Conservation (phyloP, 805 yeast genomes). For the Barnettozyma populi region DNA sequence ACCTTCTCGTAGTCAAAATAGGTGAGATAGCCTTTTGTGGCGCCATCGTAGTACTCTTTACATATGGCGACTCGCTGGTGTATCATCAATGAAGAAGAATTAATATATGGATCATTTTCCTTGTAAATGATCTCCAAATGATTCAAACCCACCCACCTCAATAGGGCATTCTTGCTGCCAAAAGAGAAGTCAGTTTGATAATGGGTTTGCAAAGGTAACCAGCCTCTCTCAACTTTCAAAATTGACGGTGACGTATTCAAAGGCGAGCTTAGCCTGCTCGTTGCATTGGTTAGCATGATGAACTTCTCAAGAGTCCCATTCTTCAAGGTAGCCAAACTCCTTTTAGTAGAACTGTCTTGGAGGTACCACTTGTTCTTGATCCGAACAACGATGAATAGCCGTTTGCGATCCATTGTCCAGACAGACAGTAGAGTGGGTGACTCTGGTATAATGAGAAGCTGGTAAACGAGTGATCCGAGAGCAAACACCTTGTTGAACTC, state of each 20-base stretch:
- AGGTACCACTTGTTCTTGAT: slow-evolving; percentile 17
- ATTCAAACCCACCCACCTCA: slow-evolving; percentile 22
- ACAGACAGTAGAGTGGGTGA: slow-evolving; percentile 23
- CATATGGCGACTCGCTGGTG: slow-evolving; percentile 19
- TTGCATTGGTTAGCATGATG: slow-evolving; percentile 11
- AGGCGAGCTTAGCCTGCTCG: slow-evolving; percentile 8
- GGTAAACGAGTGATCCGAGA: background rate
- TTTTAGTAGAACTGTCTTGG: slow-evolving; percentile 6
- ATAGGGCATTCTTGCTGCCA: slow-evolving; percentile 12
- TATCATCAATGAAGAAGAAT: slow-evolving; percentile 5
- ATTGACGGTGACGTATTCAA: slow-evolving; percentile 19
- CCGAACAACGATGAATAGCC: slow-evolving; percentile 13
- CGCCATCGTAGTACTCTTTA: slow-evolving; percentile 11
- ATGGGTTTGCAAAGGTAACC: slow-evolving; percentile 1
- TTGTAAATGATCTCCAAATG: slow-evolving; percentile 19
- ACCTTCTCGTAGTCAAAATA: slow-evolving; percentile 19
- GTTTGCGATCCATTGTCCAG: slow-evolving; percentile 21
- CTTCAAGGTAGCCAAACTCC: slow-evolving; percentile 16
- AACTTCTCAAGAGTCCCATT: slow-evolving; percentile 15
- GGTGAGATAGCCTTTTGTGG: slow-evolving; percentile 10
- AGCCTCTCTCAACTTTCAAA: slow-evolving; percentile 9
- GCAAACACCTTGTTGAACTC: slow-evolving; percentile 7
- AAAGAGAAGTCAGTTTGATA: slow-evolving; percentile 13
- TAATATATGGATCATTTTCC: slow-evolving; percentile 2
- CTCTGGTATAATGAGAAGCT: slow-evolving; percentile 21